These are phyloP conservation scores for Turritis glabra DNA, from an alignment of 345 rosid species.

Conservation along the genomic window DNA sequence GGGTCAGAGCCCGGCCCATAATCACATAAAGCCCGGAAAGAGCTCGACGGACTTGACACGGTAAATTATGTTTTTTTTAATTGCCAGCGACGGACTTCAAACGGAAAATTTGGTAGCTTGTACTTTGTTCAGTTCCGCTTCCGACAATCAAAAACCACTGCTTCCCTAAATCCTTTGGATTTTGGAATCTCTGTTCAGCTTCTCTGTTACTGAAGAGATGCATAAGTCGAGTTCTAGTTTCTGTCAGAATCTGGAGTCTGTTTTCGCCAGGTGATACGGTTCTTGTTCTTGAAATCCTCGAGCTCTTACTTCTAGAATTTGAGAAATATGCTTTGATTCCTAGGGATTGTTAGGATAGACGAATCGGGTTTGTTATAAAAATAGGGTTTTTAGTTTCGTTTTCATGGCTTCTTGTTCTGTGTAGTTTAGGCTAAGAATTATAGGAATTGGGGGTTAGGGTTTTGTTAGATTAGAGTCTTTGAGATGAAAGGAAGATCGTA, in stretches of 20 bases:
- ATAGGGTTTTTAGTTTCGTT: neutral
- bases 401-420: slow-evolving; percentile 1
- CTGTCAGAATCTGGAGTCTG: slow-evolving; percentile 2
- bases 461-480: slow-evolving; percentile 10
- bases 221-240: neutral
- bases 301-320: too few species aligned
- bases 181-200: slow-evolving; percentile 8
- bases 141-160: slow-evolving; percentile 19
- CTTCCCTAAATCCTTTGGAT: slow-evolving; percentile 1
- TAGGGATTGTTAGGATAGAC: slow-evolving; percentile 16
- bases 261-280: slow-evolving; percentile 16
- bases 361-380: slow-evolving; percentile 1
- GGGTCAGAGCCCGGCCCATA: slow-evolving; percentile 22
- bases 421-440: neutral
- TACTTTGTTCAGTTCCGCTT: slow-evolving; percentile 28
- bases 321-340: slow-evolving; percentile 6
- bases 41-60: slow-evolving; percentile 21
- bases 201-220: slow-evolving; percentile 1
- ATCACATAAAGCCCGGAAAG: slow-evolving; percentile 1
- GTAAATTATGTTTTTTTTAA: slow-evolving; percentile 26
- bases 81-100: slow-evolving; percentile 31
- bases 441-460: slow-evolving; percentile 32
- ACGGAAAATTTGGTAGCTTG: slow-evolving; percentile 3
- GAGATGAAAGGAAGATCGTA: slow-evolving; percentile 41
- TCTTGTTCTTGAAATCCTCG: neutral